Percentiles rank a stretch among this genome's conserved stretches.
Conservation (phyloP, 176 grass and related monocot genomes). For the Rhynchospora breviuscula region DNA sequence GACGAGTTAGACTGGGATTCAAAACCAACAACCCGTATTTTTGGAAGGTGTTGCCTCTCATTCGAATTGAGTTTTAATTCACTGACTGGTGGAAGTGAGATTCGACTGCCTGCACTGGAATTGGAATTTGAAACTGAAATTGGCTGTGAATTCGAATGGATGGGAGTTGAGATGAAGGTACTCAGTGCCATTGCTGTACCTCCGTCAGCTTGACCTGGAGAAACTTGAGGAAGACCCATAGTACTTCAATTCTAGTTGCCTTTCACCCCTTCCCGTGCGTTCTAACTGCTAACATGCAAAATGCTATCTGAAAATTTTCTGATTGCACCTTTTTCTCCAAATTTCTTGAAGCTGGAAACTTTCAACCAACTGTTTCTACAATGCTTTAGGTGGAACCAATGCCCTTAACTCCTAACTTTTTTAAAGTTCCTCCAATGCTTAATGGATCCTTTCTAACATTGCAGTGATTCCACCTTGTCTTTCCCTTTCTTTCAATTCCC, state of each 20-base stretch:
- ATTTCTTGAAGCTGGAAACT: background rate
- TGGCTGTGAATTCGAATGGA: background rate
- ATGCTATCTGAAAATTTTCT: background rate
- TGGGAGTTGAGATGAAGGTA: conserved; percentile 34
- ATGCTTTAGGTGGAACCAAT: background rate
- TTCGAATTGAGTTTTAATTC: conserved; percentile 36
- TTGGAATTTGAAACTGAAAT: conserved; percentile 17
- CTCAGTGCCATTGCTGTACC: conserved; percentile 28
- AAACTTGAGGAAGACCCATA: conserved; percentile 85
- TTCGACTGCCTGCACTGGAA: conserved; percentile 12
- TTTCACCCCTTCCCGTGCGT: background rate
- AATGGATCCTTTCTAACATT: background rate
- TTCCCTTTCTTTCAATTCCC: background rate
- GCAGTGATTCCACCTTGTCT: background rate
- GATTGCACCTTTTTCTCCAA: background rate
- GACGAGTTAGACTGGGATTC: conserved; percentile 34
- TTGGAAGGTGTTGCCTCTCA: conserved; percentile 29
- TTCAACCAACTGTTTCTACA: background rate
- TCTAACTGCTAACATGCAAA: conserved; percentile 2
- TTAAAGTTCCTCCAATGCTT: background rate
- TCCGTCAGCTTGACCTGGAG: conserved; percentile 30
- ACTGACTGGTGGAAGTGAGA: conserved; percentile 19
- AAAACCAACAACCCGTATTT: conserved; percentile 71
- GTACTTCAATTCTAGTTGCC: conserved; percentile 2
- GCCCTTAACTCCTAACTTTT: background rate